These are phyloP conservation scores for Gonium pectorale DNA, from an alignment of 139 green algal species.

Conservation along the genomic window DNA sequence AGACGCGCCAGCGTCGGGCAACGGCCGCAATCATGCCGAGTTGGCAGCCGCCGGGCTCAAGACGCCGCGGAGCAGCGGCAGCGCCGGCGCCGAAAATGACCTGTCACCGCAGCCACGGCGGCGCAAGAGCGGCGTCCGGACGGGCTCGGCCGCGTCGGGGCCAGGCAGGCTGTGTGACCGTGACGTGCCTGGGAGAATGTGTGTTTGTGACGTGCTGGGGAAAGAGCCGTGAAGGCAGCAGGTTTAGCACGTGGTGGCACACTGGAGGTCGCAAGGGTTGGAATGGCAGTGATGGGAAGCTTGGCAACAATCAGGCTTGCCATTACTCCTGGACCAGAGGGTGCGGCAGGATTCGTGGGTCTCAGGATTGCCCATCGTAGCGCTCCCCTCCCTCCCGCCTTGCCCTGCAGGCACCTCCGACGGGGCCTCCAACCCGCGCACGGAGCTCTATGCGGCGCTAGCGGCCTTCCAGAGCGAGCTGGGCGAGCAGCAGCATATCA, in stretches of 20 bases:
- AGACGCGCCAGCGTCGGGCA: background rate
- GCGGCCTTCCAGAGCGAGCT: constrained; percentile 30
- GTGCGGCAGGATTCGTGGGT: background rate
- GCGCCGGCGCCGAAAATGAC: too few species aligned
- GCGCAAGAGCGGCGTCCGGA: constrained; percentile 4
- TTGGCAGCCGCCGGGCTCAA: background rate
- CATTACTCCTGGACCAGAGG: too few species aligned
- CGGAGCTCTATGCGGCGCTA: constrained; percentile 29
- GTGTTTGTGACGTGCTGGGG: too few species aligned
- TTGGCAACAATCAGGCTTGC: too few species aligned
- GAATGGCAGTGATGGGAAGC: too few species aligned
- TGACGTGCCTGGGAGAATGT: too few species aligned
- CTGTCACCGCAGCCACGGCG: too few species aligned
- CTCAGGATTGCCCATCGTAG: too few species aligned
- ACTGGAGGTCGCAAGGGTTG: too few species aligned
- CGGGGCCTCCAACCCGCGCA: constrained; percentile 8
- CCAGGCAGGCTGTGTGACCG: background rate
- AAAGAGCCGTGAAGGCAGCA: background rate
- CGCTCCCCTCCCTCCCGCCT: too few species aligned
- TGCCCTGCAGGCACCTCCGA: too few species aligned
- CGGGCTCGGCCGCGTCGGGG: background rate
- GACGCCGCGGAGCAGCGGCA: background rate
- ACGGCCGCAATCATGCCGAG: background rate
- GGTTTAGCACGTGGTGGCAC: too few species aligned
- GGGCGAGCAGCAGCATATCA: constrained; percentile 37